Base-by-base conservation (phyloP, 768 basidiomycete species). In the Holtermanniella nyarrowii region DNA sequence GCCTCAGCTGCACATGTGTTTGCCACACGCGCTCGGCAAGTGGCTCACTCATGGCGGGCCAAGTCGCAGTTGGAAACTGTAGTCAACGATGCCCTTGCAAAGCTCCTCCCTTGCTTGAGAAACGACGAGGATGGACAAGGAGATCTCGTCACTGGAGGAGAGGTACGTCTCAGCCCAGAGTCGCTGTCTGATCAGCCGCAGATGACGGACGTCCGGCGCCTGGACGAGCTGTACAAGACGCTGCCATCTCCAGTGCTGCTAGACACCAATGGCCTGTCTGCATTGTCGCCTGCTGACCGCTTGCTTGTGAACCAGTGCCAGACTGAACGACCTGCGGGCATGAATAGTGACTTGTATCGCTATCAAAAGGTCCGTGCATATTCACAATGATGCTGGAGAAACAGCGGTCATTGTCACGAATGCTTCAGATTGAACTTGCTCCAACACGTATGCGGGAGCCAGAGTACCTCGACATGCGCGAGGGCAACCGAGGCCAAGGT, bases 211-310 rank as follows among this genome's bases (percentile, higher is more conserved):
- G 5, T 37, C 3, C 46, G 54, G 26, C 39, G 52, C 10, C 60
- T 60, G 53, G 26, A 50, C n/a, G 57, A 60, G 5, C 50, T 65
- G 26, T 65, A 62, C 49, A 55, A 59, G 13, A 44, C 50, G 12
- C 21, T 65, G 4, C 63, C 63, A 4, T 65, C 63, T 5, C 63
- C 61, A 7, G 7, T 13, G 40, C 49, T 1, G 42, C 46, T 3
- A 57, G 61, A 13, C 5, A 11, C 43, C 57, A 7, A 37, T 37
- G 16, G 10, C 31, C 10, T 7, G 31, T 16, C 7, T 7, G 7
- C 31, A 16, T 37, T 37, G 31, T 37, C 31, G 10, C 10, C 10
- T 7, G 7, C 31, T 7, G 31, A 37, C 10, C 31, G 31, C 16
- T 16, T 7, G 7, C 31, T 37, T 16, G 7, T 37, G 10, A 37